Conservation (phyloP, 228 moss, liverwort and hornwort genomes). For the Sphagnum magellanicum region DNA sequence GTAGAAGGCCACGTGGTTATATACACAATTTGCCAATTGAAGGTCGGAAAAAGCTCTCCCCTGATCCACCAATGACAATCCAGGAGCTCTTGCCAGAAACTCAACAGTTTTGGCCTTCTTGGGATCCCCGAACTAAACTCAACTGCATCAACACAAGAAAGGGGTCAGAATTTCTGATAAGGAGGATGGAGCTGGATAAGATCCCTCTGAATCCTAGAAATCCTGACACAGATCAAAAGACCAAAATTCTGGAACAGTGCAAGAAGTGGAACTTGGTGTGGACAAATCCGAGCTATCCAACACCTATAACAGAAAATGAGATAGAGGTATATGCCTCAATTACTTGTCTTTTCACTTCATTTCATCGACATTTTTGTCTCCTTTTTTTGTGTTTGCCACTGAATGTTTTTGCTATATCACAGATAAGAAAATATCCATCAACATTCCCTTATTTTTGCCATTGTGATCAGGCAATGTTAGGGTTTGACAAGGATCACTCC, state of each 20-base stretch:
- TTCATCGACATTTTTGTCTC: background rate
- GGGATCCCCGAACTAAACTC: conserved; percentile 44
- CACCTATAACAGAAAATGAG: conserved; percentile 56
- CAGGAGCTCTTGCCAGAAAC: conserved; percentile 47
- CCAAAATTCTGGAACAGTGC: conserved; percentile 33
- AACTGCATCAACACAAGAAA: conserved; percentile 49
- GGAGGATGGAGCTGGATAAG: conserved; percentile 17
- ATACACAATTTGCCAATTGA: conserved; percentile 73
- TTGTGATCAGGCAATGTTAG: conserved; percentile 41
- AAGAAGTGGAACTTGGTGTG: conserved; percentile 80
- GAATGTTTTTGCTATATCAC: background rate
- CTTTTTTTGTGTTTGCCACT: background rate
- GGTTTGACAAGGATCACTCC: conserved; percentile 66
- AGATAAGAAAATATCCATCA: no score
- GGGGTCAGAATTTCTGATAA: conserved; percentile 21
- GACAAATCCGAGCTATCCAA: conserved; percentile 52
- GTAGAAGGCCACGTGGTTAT: conserved; percentile 68
- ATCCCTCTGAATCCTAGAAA: conserved; percentile 17
- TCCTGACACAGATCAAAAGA: conserved; percentile 18
- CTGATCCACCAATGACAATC: conserved; percentile 59
- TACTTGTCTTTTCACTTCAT: background rate
- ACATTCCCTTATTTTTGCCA: background rate
- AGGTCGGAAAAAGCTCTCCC: conserved; percentile 47
- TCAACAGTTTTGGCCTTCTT: conserved; percentile 45
- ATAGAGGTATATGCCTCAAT: conserved; percentile 40